These are phyloP conservation scores for Pythium aphanidermatum DNA, from an alignment of 352 stramenopile genomes.

Conservation along the genomic window DNA sequence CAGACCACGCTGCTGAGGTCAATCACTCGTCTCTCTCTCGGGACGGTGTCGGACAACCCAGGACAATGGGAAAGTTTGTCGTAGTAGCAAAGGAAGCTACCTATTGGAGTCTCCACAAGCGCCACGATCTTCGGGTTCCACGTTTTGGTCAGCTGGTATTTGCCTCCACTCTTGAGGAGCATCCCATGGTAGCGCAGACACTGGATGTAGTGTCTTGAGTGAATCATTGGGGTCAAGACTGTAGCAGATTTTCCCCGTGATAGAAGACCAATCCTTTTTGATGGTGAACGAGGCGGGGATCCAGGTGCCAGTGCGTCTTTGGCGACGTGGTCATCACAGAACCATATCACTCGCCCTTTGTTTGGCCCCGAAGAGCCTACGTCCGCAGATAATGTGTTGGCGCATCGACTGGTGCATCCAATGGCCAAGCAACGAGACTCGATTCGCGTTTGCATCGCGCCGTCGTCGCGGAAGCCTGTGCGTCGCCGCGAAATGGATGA, in stretches of 20 bases:
- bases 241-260: conserved; percentile 24
- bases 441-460: conserved; percentile 31
- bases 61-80: conserved; percentile 62
- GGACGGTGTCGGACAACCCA: conserved; percentile 30
- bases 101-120: conserved; percentile 56
- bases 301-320: conserved; percentile 6
- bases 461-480: conserved; percentile 36
- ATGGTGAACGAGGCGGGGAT: conserved; percentile 23
- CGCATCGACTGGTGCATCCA: conserved; percentile 27
- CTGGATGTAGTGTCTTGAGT: conserved; percentile 38
- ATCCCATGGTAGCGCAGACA: conserved; percentile 55
- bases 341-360: conserved; percentile 6
- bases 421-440: conserved; percentile 46
- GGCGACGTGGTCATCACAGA: conserved; percentile 16
- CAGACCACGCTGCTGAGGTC: conserved; percentile 62
- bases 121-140: conserved; percentile 53
- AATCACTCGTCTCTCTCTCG: conserved; percentile 56
- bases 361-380: not conserved
- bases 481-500: conserved; percentile 6
- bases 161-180: conserved; percentile 46
- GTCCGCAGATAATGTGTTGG: not conserved
- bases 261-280: conserved; percentile 23
- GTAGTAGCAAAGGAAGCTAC: conserved; percentile 68
- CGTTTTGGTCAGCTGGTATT: conserved; percentile 48
- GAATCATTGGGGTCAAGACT: conserved; percentile 22